Evolutionary conservation across 176 grass and related monocot genomes (phyloP), one percentile per base, ranked within the genome.

Genomic region (Olyra latifolia): DNA sequence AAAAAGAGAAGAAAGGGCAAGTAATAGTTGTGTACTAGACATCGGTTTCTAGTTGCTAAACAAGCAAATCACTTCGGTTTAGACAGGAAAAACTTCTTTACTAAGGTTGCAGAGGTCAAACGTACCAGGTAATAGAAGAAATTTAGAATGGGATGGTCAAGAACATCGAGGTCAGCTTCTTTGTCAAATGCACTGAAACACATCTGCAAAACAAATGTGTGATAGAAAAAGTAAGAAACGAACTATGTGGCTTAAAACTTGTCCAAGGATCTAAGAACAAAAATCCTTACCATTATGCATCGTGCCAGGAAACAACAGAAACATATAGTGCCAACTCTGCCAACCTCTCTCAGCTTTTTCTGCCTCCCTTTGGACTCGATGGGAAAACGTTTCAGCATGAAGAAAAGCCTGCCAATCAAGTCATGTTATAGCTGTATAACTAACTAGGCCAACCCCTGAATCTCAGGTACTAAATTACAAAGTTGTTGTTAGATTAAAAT

Each of bases 311-410:
- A 93, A 80, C 95, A 98, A 60, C 46, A 71, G 46, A 88, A 95
- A 76, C 95, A 98, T 84, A 98, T 93, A 43, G 70, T 83, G n/a
- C 90, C 84, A 49, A 98, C 84, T 85, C 82, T 93, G 69, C 83
- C 88, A 45, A 98, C 95, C 83, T 98, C 95, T 32, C 86, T 87
- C 83, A 98, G 66, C 52, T 98, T 98, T 79, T 89, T 71, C 35
- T 81, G 77, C 69, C 90, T 86, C 35, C 95, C 92, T 89, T 95
- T 95, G 3, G 95, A 98, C 55, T 98, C 95, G 10, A 92, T 71
- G 59, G 92, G 95, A 63, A 90, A 98, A 69, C 85, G 84, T 64
- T 82, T 91, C 50, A 98, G 72, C 88, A 95, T 95, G 40, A 98
- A 52, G 78, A 91, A 98, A 75, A 98, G 90, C 67, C 95, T 93